These are phyloP conservation scores for Mycosphaerella arachidis DNA, from an alignment of 2,329 filamentous ascomycete species.

Conservation along the genomic window DNA sequence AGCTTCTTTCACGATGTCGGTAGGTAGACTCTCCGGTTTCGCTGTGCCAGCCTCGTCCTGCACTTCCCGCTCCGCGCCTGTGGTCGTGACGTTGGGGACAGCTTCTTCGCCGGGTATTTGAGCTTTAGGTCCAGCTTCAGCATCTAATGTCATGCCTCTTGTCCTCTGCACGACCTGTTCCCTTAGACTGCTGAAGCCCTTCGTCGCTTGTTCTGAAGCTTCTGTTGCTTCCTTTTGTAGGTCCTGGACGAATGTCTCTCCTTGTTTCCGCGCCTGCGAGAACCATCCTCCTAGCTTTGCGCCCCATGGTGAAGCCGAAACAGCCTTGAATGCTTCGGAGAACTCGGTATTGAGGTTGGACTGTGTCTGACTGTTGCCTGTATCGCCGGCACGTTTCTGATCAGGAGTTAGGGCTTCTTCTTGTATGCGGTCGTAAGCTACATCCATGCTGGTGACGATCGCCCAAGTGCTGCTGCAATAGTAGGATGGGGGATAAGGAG, in stretches of 20 bases:
- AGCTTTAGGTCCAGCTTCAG: conserved; percentile 12
- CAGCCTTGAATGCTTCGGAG: conserved; percentile 90
- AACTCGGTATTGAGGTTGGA: conserved; percentile 75
- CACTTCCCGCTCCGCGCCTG: conserved; percentile 2
- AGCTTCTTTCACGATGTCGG: conserved; percentile 52
- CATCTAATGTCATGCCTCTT: conserved; percentile 25
- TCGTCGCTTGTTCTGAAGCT: conserved; percentile 65
- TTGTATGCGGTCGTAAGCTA: conserved; percentile 94
- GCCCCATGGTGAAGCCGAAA: conserved; percentile 89
- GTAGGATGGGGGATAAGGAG: not conserved
- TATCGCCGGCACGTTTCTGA: conserved; percentile 43
- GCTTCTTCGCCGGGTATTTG: conserved; percentile 29
- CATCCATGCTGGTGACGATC: conserved; percentile 64
- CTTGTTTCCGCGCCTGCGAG: conserved; percentile 84
- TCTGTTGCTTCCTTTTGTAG: conserved; percentile 75
- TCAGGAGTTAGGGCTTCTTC: conserved; percentile 64
- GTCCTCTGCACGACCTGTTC: conserved; percentile 30
- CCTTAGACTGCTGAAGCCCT: conserved; percentile 69
- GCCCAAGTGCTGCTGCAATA: not conserved
- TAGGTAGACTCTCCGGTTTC: conserved; percentile 43
- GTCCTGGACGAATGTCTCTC: conserved; percentile 82
- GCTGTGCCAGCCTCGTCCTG: conserved; percentile 19
- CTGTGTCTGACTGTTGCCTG: conserved; percentile 16
- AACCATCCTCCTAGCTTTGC: conserved; percentile 82
- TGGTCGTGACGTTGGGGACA: conserved; percentile 14